These are phyloP conservation scores for Ogataea ramenticola DNA, from an alignment of 805 yeast species.

Conservation along the genomic window DNA sequence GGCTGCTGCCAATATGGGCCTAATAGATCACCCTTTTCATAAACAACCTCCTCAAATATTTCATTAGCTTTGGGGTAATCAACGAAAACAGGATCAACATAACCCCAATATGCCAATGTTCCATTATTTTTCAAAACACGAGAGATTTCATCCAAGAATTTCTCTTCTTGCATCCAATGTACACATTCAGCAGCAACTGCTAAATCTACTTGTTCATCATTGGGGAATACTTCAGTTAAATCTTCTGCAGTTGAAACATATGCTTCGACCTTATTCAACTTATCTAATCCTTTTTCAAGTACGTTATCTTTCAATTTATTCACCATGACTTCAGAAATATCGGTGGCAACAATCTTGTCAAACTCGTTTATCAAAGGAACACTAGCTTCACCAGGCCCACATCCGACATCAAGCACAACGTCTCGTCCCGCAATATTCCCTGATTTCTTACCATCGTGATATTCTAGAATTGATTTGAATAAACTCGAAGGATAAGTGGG, in stretches of 20 bases:
- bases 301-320: constrained; percentile 17
- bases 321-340: constrained; percentile 41
- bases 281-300: not conserved
- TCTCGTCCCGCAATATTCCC: constrained; percentile 10
- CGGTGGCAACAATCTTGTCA: constrained; percentile 32
- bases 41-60: constrained; percentile 35
- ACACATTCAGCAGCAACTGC: constrained; percentile 71
- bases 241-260: constrained; percentile 1
- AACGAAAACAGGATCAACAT: constrained; percentile 51
- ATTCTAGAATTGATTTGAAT: constrained; percentile 23
- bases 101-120: constrained; percentile 71
- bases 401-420: constrained; percentile 52
- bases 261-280: not conserved
- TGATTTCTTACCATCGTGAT: constrained; percentile 8
- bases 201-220: constrained; percentile 40
- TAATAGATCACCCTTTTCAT: constrained; percentile 30
- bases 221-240: constrained; percentile 6
- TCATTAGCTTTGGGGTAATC: constrained; percentile 44
- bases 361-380: constrained; percentile 35
- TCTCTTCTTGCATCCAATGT: constrained; percentile 66
- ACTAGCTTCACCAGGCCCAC: constrained; percentile 49
- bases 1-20: constrained; percentile 86
- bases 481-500: constrained; percentile 53
- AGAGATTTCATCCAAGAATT: constrained; percentile 31
- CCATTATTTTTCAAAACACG: constrained; percentile 30